Base-by-base conservation (phyloP, 176 grass and related monocot species). In the Zizania latifolia region DNA sequence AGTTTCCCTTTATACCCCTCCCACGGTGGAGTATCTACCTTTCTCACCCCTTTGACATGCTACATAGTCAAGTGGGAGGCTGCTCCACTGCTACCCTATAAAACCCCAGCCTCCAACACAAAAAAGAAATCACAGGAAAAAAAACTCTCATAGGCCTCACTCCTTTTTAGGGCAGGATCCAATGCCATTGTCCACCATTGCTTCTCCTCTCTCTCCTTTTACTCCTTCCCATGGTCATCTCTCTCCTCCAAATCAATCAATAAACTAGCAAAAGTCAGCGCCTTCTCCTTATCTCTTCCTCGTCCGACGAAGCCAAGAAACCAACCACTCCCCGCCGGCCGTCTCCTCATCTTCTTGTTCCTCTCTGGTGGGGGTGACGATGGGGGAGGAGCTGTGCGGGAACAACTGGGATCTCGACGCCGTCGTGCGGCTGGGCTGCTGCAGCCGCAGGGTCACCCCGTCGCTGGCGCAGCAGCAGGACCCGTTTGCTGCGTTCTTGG, bases 381-480 rank as follows among this genome's bases (percentile, higher is more conserved):
- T 86, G 84, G 84, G 82, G 36, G 84, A 77, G 36, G 81, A 85
- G 58, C 78, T 17, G 68, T 78, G 53, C 63, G 27, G 62, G 60
- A 84, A 92, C 74, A 89, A 92, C 84, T 96, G 93, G 93, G 89
- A 92, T 60, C 87, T 96, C n/a, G 44, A 74, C 44, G 89, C 89
- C 78, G 89, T 96, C 65, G 89, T 96, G 78, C 78, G 84, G 27
- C 65, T 83, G 28, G 77, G 56, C 72, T 59, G 84, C 75, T 68
- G 74, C n/a, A 74, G 56, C 37, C 44, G 61, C 17, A 8, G 48
- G 48, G 3, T 53, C 23, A 64, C 22, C 38, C 77, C 2, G 54
- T 38, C 65, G 45, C 46, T 68, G 41, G 28, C 14, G 58, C 65
- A 6, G 71, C 68, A 6, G 27, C 56, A 83, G 34, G 75, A 84